Base-by-base conservation (phyloP, 257 asterid species). In the Lycium barbarum region DNA sequence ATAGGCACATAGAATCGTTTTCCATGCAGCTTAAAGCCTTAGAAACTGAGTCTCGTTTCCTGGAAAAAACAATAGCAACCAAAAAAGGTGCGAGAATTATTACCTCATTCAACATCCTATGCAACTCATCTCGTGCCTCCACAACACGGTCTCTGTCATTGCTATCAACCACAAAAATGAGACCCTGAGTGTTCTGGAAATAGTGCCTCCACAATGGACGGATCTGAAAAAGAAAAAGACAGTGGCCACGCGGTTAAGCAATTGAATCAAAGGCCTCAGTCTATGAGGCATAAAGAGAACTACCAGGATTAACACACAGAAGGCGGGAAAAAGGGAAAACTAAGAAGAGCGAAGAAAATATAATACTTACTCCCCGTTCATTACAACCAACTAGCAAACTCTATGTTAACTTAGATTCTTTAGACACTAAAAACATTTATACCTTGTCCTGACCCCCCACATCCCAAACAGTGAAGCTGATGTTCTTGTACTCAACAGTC, bases 361-460 rank as follows among this genome's bases (percentile, higher is more conserved):
- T 72, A 73, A 45, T 38, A 45, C 80, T 20, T 47, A 0, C 38
- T 20, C 18, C 80, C 59, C 12, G 10, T 20, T n/a, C 20, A 73
- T 20, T 53, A 73, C 55, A 73, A 67, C 11, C 80, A 73, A 73
- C n/a, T 12, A 47, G 5, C 59, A n/a, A 72, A 73, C 59, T 73
- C 58, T 47, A 73, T 47, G n/a, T 73, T 47, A 47, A 73, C 40
- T 73, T 73, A 68, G 18, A 36, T 68, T 68, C 76, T 18, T 67
- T 68, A 68, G 20, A 33, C 13, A 36, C 13, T 68, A 68, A 68
- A 68, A 67, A 14, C 20, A 67, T 6, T 11, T 67, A 49, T 83
- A 92, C 97, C 98, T 94, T 94, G 92, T 94, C 97, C 89, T 93
- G 98, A 86, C 97, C 98, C 33, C 98, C 98, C 9, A 94, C 97